phyloP scores from a whole-genome alignment of 768 basidiomycete species.

The Dioszegia aurantiaca region DNA sequence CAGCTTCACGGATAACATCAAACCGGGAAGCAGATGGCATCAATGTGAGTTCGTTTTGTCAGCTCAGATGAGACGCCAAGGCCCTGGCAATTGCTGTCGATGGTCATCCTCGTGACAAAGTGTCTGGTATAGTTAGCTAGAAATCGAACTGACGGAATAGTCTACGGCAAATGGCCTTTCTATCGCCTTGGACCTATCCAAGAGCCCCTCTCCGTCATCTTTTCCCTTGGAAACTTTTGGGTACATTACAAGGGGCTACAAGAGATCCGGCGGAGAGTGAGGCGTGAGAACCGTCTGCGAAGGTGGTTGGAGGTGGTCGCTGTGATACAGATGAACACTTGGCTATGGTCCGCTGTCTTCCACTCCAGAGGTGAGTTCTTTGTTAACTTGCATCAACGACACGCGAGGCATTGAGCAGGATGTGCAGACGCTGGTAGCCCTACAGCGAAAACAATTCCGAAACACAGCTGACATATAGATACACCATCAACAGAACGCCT shows the following conservation, averaged over 20 bases:
- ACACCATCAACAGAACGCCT: slow-evolving; percentile 76
- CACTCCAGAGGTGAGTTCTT: slow-evolving; percentile 77
- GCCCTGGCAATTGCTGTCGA: too few relatives aligned
- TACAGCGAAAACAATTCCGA: too few relatives aligned
- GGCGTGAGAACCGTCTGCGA: slow-evolving; percentile 39
- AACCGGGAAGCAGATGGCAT: slow-evolving; percentile 27
- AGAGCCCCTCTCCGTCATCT: slow-evolving; percentile 86
- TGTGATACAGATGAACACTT: slow-evolving; percentile 75
- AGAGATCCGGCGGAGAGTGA: slow-evolving; percentile 37
- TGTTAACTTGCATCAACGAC: too few relatives aligned
- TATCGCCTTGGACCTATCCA: slow-evolving; percentile 83
- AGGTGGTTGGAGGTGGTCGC: slow-evolving; percentile 54
- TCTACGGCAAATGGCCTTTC: slow-evolving; percentile 97
- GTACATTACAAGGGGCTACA: slow-evolving; percentile 65
- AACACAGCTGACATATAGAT: slow-evolving; percentile 57
- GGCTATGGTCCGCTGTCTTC: slow-evolving; percentile 88
- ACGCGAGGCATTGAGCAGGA: too few relatives aligned
- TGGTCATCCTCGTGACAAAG: too few relatives aligned
- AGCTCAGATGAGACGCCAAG: too few relatives aligned
- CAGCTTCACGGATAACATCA: slow-evolving; percentile 62
- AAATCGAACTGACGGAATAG: slow-evolving; percentile 6
- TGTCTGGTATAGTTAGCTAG: not conserved
- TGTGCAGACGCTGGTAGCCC: too few relatives aligned
- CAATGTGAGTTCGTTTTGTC: slow-evolving; percentile 38
- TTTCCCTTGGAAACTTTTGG: slow-evolving; percentile 81